phyloP scores from a whole-genome alignment of 1,284 basidiomycete species.

The Fomitopsis schrenkii region DNA sequence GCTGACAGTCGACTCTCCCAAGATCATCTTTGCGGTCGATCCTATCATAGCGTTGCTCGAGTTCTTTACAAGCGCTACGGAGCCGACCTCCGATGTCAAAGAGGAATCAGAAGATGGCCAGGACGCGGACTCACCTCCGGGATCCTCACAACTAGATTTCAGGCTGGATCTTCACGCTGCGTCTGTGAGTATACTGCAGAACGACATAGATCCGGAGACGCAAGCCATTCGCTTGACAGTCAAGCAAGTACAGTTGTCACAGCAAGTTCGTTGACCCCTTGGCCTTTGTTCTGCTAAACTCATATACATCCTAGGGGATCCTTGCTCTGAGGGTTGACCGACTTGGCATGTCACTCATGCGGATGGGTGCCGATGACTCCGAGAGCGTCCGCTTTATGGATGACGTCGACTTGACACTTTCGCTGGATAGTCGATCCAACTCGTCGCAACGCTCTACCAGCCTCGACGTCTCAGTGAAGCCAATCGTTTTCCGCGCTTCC shows the following conservation, averaged over 20 bases:
- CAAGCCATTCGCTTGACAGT: slow-evolving; percentile 89
- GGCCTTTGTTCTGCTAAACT: neutral
- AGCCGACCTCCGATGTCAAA: slow-evolving; percentile 16
- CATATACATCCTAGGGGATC: slow-evolving; percentile 54
- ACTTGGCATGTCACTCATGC: slow-evolving; percentile 92
- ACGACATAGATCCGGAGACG: slow-evolving; percentile 76
- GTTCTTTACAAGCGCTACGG: slow-evolving; percentile 77
- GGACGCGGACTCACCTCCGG: slow-evolving; percentile 18
- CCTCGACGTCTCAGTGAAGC: slow-evolving; percentile 80
- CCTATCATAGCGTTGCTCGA: slow-evolving; percentile 86
- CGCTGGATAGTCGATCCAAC: slow-evolving; percentile 80
- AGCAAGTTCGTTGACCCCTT: slow-evolving; percentile 59
- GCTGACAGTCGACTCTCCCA: slow-evolving; percentile 90
- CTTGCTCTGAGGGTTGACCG: slow-evolving; percentile 79
- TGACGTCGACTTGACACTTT: slow-evolving; percentile 86
- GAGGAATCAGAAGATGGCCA: slow-evolving; percentile 18
- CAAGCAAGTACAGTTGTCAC: slow-evolving; percentile 85
- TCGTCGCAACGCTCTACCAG: slow-evolving; percentile 76
- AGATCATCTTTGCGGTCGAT: slow-evolving; percentile 92
- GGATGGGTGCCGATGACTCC: slow-evolving; percentile 77
- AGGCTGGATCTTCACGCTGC: slow-evolving; percentile 92
- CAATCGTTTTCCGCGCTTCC: slow-evolving; percentile 90
- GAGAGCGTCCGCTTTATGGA: slow-evolving; percentile 93
- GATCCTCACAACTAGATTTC: slow-evolving; percentile 46
- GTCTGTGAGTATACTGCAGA: slow-evolving; percentile 86